Percentiles rank a stretch among this genome's conserved stretches.
Conservation (phyloP, 148 eudicot species). For the Simmondsia chinensis region DNA sequence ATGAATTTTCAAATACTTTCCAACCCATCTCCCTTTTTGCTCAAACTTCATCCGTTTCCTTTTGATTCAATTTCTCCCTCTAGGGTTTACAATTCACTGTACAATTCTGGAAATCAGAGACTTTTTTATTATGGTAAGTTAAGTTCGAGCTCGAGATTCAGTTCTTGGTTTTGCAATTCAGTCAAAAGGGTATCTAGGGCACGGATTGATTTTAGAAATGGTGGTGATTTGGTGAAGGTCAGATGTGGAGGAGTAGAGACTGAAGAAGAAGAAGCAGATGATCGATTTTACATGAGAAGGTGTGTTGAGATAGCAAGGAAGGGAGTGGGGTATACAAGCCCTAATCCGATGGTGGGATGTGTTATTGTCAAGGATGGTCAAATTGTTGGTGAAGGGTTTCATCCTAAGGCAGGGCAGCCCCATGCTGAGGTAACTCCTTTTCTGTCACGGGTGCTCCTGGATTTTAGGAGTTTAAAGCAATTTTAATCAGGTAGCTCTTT, state of each 20-base stretch:
- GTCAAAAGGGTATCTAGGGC: slow-evolving; percentile 20
- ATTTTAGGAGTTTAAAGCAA: no score
- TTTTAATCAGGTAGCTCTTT: no score
- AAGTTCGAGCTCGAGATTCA: slow-evolving; percentile 7
- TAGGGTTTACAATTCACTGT: slow-evolving; percentile 9
- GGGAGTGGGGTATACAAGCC: slow-evolving; percentile 81
- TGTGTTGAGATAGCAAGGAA: slow-evolving; percentile 69
- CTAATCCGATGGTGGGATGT: slow-evolving; percentile 99
- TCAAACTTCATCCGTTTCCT: no score
- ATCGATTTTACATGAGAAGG: slow-evolving; percentile 77
- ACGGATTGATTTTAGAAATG: slow-evolving; percentile 9
- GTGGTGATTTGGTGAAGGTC: slow-evolving; percentile 15
- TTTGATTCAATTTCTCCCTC: slow-evolving; percentile 10
- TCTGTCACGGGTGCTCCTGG: no score
- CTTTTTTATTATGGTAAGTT: background rate
- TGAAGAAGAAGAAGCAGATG: slow-evolving; percentile 27
- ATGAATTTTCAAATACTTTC: slow-evolving; percentile 10
- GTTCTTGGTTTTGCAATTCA: slow-evolving; percentile 25
- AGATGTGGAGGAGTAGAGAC: slow-evolving; percentile 23
- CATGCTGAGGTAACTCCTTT: slow-evolving; percentile 75
- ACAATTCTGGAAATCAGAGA: background rate
- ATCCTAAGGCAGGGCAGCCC: slow-evolving; percentile 95
- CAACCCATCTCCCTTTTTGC: slow-evolving; percentile 3
- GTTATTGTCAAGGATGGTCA: slow-evolving; percentile 76
- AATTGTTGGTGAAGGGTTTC: slow-evolving; percentile 95